Evolutionary conservation across 164 flowering plant species (phyloP).

Genomic region (Paratinospora sagittata): DNA sequence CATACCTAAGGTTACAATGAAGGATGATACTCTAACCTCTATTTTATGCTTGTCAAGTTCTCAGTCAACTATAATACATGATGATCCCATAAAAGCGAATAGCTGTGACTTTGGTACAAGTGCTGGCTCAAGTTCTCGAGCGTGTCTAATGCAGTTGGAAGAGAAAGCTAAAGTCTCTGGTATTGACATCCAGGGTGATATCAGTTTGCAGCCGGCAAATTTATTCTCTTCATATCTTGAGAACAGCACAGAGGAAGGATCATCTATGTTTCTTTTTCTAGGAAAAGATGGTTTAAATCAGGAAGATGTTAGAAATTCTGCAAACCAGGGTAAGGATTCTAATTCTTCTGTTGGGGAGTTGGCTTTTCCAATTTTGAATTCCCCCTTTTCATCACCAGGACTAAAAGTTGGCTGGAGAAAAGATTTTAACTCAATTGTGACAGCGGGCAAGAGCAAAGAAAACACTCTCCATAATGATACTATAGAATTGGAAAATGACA

Average conservation of each 20-base stretch:
- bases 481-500: constrained; percentile 5
- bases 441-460: neutral
- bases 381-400: constrained; percentile 8
- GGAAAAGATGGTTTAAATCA: neutral
- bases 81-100: constrained; percentile 9
- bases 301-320: constrained; percentile 10
- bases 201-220: constrained; percentile 14
- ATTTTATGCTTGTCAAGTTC: constrained; percentile 3
- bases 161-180: constrained; percentile 13
- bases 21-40: constrained; percentile 1
- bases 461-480: neutral
- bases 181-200: neutral
- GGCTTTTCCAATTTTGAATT: neutral
- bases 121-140: constrained; percentile 14
- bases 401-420: constrained; percentile 7
- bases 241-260: constrained; percentile 17
- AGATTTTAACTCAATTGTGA: constrained; percentile 12
- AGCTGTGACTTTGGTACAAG: constrained; percentile 6
- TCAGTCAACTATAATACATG: constrained; percentile 2
- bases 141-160: constrained; percentile 13
- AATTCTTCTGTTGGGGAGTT: constrained; percentile 16
- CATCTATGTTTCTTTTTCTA: constrained; percentile 5
- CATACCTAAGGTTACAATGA: neutral
- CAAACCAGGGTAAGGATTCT: constrained; percentile 7
- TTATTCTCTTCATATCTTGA: constrained; percentile 7